Percentiles rank a stretch among this genome's conserved stretches.
Evolutionary conservation across 2,329 filamentous ascomycete genomes (phyloP).

Genomic region (Phialophora chinensis): DNA sequence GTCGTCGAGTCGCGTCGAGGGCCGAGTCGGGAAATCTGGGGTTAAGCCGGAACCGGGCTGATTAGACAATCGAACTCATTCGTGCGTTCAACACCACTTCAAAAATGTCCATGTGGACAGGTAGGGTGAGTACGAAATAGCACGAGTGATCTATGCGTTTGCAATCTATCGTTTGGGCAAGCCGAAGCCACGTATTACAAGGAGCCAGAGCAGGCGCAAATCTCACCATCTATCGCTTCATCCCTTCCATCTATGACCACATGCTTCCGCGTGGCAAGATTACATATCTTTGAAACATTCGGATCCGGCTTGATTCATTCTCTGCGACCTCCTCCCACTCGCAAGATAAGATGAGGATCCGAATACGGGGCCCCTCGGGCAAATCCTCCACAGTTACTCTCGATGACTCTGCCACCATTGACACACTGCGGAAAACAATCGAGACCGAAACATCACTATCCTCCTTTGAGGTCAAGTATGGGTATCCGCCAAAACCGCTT

Average conservation of each 20-base stretch:
- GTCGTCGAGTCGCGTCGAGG: conserved; percentile 15
- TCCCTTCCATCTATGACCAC: conserved; percentile 21
- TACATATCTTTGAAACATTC: background rate
- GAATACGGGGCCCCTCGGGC: conserved; percentile 76
- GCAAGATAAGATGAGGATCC: conserved; percentile 66
- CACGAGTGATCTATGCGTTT: background rate
- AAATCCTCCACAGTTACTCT: conserved; percentile 70
- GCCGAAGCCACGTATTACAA: background rate
- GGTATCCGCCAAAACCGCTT: conserved; percentile 78
- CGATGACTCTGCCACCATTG: conserved; percentile 64
- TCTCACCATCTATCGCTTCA: background rate
- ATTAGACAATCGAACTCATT: conserved; percentile 3
- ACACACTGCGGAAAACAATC: conserved; percentile 50
- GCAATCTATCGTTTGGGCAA: background rate
- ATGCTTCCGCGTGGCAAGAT: conserved; percentile 22
- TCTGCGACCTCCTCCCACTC: background rate
- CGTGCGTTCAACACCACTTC: conserved; percentile 1
- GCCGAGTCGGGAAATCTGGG: conserved; percentile 13
- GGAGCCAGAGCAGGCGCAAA: background rate
- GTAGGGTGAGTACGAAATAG: background rate
- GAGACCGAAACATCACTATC: conserved; percentile 67
- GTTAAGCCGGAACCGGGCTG: conserved; percentile 22
- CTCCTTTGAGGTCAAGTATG: conserved; percentile 79
- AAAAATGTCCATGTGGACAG: background rate
- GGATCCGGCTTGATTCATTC: background rate